phyloP scores from a whole-genome alignment of 306 rosid species.

The Senna tora region DNA sequence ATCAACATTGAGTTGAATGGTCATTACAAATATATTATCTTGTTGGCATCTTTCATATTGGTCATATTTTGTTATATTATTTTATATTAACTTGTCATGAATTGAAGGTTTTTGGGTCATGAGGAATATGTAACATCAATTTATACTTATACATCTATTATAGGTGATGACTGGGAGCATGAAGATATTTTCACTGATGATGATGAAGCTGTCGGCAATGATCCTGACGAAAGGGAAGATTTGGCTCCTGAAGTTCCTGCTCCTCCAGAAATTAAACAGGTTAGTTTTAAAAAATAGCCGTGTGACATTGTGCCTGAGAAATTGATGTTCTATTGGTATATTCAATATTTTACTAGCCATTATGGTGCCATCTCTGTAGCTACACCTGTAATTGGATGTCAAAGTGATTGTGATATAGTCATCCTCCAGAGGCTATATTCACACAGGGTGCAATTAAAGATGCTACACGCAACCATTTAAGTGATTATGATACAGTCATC shows the following conservation, averaged over 20 bases:
- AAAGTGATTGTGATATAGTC: background rate
- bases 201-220: slow-evolving; percentile 92
- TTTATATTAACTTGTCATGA: slow-evolving; percentile 3
- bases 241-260: slow-evolving; percentile 96
- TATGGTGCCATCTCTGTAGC: slow-evolving; percentile 10
- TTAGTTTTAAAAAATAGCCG: slow-evolving; percentile 38
- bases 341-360: background rate
- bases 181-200: slow-evolving; percentile 98
- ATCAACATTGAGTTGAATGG: slow-evolving; percentile 19
- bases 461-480: too few relatives aligned
- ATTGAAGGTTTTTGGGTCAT: slow-evolving; percentile 2
- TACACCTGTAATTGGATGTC: slow-evolving; percentile 12
- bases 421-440: background rate
- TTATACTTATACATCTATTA: slow-evolving; percentile 23
- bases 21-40: slow-evolving; percentile 1
- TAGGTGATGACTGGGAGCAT: slow-evolving; percentile 99
- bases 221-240: slow-evolving; percentile 95
- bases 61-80: background rate
- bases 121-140: background rate
- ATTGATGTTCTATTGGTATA: slow-evolving; percentile 18
- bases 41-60: slow-evolving; percentile 10
- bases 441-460: background rate
- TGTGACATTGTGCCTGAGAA: background rate
- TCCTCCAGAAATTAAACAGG: slow-evolving; percentile 99
- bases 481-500: too few relatives aligned